Evolutionary conservation across 768 basidiomycete genomes (phyloP).

Genomic region (Galerina marginata): DNA sequence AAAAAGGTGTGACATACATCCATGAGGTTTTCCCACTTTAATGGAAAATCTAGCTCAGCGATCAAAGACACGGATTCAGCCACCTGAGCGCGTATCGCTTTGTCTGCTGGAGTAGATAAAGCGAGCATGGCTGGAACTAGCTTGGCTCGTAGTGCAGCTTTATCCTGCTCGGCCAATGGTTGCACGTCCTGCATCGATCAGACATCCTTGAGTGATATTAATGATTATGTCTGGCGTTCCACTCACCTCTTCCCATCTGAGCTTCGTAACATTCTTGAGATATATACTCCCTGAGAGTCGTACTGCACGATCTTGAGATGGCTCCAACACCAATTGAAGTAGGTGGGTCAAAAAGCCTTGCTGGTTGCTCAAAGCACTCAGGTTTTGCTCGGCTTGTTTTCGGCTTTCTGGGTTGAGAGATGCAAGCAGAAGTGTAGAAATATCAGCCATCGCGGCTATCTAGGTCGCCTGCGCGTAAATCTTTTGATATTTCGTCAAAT

Average conservation of each 20-base stretch:
- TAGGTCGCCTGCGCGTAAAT: constrained; percentile 15
- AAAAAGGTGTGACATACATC: constrained; percentile 63
- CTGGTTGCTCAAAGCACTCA: constrained; percentile 69
- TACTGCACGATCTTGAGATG: constrained; percentile 68
- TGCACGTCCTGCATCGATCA: constrained; percentile 62
- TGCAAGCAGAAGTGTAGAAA: constrained; percentile 71
- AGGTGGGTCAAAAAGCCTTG: constrained; percentile 82
- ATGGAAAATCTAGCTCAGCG: constrained; percentile 91
- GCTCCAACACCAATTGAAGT: constrained; percentile 76
- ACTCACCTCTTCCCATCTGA: constrained; percentile 87
- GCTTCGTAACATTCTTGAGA: constrained; percentile 90
- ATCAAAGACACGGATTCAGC: constrained; percentile 93
- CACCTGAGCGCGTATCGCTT: constrained; percentile 79
- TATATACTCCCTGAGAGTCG: constrained; percentile 88
- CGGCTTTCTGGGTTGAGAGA: constrained; percentile 72
- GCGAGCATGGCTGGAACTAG: constrained; percentile 93
- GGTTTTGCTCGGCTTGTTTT: constrained; percentile 82
- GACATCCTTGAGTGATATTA: constrained; percentile 2
- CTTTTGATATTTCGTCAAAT: constrained; percentile 18
- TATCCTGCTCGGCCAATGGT: constrained; percentile 75
- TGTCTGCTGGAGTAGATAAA: constrained; percentile 76
- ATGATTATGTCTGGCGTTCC: background rate
- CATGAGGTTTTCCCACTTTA: constrained; percentile 85
- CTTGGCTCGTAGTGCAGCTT: constrained; percentile 69
- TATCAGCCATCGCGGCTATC: constrained; percentile 58